Conservation (phyloP, 2,329 filamentous ascomycete species). For the Periglandula ipomoeae region DNA sequence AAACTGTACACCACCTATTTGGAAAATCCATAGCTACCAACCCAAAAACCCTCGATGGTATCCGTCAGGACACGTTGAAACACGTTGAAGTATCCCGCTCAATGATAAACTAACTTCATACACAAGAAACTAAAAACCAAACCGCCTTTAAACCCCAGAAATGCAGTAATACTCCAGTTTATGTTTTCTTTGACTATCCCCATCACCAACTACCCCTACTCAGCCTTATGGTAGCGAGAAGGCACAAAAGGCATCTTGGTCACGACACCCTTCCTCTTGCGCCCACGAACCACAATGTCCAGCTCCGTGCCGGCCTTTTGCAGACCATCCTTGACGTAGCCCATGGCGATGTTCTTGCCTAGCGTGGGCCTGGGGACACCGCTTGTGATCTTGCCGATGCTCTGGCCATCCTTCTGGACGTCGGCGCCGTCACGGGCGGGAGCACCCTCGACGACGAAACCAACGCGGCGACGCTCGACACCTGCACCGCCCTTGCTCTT, state of each 20-base stretch:
- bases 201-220: background rate
- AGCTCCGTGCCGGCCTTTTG: slow-evolving; percentile 82
- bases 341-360: slow-evolving; percentile 92
- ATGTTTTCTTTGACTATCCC: background rate
- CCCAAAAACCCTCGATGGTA: no score
- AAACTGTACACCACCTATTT: no score
- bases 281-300: slow-evolving; percentile 67
- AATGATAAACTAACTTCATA: slow-evolving; percentile 14
- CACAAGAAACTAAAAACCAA: background rate
- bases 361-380: slow-evolving; percentile 83
- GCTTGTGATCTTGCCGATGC: slow-evolving; percentile 75
- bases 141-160: background rate
- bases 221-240: slow-evolving; percentile 55
- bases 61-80: slow-evolving; percentile 6
- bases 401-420: slow-evolving; percentile 57
- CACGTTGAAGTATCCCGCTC: slow-evolving; percentile 13
- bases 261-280: slow-evolving; percentile 63
- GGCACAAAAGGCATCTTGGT: slow-evolving; percentile 85
- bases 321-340: slow-evolving; percentile 70
- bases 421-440: slow-evolving; percentile 84
- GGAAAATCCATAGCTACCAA: no score
- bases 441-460: slow-evolving; percentile 73
- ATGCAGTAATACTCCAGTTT: background rate
- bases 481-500: slow-evolving; percentile 64
- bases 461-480: slow-evolving; percentile 65